A percentile compares a stretch with the other conserved stretches of the same genome.
These are phyloP conservation scores for Talaromyces verruculosus DNA, from an alignment of 2,329 filamentous ascomycete genomes.

Conservation along the genomic window DNA sequence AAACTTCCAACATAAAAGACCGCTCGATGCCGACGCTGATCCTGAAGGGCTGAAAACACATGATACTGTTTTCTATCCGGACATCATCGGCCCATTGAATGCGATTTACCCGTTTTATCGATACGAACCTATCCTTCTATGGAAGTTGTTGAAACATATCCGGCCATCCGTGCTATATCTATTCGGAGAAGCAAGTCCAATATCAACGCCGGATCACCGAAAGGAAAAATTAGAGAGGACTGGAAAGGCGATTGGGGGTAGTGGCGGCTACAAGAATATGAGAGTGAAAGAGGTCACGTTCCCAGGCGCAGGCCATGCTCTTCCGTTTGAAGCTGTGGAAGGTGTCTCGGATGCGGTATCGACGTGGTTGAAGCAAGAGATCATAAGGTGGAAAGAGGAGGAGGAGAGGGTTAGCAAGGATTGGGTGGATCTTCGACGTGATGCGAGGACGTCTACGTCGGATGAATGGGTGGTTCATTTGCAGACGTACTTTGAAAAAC, in stretches of 20 bases:
- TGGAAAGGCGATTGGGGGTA: slow-evolving; percentile 3
- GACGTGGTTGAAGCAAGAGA: neutral
- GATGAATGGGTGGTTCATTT: neutral
- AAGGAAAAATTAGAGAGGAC: neutral
- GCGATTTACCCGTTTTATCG: neutral
- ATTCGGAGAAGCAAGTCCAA: neutral
- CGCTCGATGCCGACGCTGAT: neutral
- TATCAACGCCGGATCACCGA: neutral
- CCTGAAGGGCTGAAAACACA: neutral
- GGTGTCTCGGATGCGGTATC: neutral
- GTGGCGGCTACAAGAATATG: neutral
- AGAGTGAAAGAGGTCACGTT: neutral
- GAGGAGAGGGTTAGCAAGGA: neutral
- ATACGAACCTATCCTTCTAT: neutral
- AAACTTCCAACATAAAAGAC: neutral
- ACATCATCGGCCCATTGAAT: neutral
- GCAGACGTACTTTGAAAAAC: neutral
- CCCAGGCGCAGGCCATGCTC: neutral
- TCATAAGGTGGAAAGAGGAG: neutral
- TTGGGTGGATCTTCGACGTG: neutral
- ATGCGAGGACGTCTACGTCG: neutral
- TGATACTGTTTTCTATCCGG: neutral
- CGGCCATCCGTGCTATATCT: slow-evolving; percentile 10
- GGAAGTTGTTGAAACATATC: neutral
- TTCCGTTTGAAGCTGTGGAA: neutral